These are phyloP conservation scores for Polyplosphaeria fusca DNA, from an alignment of 495 filamentous ascomycete genomes.

Conservation along the genomic window DNA sequence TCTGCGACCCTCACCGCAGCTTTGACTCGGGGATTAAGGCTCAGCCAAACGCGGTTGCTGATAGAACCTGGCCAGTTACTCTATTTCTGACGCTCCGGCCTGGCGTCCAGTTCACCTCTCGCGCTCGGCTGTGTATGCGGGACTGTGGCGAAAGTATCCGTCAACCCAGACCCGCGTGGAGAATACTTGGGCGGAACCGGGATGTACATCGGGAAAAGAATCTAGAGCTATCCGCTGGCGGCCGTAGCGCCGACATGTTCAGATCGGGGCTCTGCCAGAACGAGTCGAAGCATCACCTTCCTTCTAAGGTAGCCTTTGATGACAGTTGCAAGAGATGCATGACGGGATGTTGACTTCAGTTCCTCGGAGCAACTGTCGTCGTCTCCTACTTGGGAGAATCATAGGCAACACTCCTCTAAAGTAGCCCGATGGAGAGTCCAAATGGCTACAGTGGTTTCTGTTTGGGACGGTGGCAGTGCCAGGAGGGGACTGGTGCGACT, in stretches of 20 bases:
- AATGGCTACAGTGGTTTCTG: too few relatives aligned
- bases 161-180: neutral
- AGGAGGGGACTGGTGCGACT: too few relatives aligned
- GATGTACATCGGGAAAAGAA: neutral
- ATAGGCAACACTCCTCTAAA: too few relatives aligned
- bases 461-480: too few relatives aligned
- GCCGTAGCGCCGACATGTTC: slow-evolving; percentile 21
- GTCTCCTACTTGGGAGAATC: too few relatives aligned
- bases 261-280: too few relatives aligned
- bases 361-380: too few relatives aligned
- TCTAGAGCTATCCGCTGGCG: slow-evolving; percentile 20
- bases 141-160: neutral
- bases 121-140: neutral
- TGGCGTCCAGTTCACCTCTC: neutral
- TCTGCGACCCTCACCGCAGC: slow-evolving; percentile 4
- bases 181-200: slow-evolving; percentile 12
- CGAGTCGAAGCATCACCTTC: too few relatives aligned
- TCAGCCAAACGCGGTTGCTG: neutral
- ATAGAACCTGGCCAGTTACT: neutral
- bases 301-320: too few relatives aligned
- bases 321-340: too few relatives aligned
- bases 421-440: too few relatives aligned
- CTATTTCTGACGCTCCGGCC: neutral
- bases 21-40: neutral
- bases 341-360: too few relatives aligned